phyloP scores from a whole-genome alignment of 306 rosid species.

The Malus asiatica region DNA sequence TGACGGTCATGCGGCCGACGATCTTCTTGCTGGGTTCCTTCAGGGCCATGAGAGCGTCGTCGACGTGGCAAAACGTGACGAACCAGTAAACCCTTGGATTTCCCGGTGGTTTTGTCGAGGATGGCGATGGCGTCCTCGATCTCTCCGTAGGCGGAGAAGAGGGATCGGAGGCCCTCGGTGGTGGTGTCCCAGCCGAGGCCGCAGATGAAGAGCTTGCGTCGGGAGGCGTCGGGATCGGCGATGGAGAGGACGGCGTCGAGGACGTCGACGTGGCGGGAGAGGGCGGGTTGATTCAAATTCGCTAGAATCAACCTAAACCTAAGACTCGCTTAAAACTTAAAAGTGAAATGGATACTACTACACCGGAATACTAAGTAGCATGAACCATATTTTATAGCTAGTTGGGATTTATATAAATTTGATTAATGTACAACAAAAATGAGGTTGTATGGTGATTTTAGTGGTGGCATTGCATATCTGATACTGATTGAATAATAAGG shows the following conservation, averaged over 20 bases:
- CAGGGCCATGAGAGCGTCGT: slow-evolving; percentile 74
- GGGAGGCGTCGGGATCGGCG: slow-evolving; percentile 67
- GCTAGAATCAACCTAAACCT: too few relatives aligned
- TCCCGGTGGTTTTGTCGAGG: slow-evolving; percentile 72
- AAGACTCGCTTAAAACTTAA: too few relatives aligned
- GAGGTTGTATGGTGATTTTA: too few relatives aligned
- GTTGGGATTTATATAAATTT: too few relatives aligned
- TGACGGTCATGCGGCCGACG: slow-evolving; percentile 93
- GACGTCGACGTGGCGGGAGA: slow-evolving; percentile 63
- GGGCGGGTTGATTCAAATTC: slow-evolving; percentile 22
- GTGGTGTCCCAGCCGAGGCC: slow-evolving; percentile 98
- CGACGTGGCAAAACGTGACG: slow-evolving; percentile 79
- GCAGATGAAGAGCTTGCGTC: slow-evolving; percentile 87
- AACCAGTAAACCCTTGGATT: slow-evolving; percentile 87
- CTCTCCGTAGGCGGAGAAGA: slow-evolving; percentile 84
- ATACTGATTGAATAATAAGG: too few relatives aligned
- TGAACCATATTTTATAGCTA: too few relatives aligned
- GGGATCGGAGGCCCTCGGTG: slow-evolving; percentile 75
- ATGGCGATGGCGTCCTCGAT: slow-evolving; percentile 92
- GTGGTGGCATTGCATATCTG: too few relatives aligned
- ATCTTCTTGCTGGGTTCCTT: slow-evolving; percentile 94
- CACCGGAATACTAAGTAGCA: too few relatives aligned
- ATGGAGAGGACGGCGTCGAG: slow-evolving; percentile 62
- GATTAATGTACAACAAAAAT: too few relatives aligned
- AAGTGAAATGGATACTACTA: too few relatives aligned